Conservation (phyloP, 2,329 filamentous ascomycete genomes). For the Paraphaeosphaeria minitans region DNA sequence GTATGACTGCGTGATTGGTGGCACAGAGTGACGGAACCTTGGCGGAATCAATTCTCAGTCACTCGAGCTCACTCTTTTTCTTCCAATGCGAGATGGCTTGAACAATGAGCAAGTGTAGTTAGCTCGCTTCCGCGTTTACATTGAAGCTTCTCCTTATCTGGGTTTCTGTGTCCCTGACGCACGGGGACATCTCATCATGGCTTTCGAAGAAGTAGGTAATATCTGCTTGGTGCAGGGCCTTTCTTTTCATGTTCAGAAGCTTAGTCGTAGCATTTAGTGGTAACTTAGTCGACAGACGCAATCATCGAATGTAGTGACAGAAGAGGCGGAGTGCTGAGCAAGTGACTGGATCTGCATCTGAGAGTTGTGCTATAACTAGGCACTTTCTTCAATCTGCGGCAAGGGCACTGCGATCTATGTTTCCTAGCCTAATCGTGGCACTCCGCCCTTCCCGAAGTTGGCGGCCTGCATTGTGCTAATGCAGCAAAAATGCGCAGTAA, state of each 20-base stretch:
- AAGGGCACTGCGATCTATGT: constrained; percentile 21
- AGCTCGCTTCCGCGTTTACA: too few species aligned
- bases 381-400: constrained; percentile 9
- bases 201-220: too few species aligned
- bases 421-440: constrained; percentile 23
- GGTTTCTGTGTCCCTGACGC: too few species aligned
- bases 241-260: background rate
- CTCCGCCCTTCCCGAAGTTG: constrained; percentile 22
- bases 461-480: constrained; percentile 29
- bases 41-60: too few species aligned
- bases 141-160: too few species aligned
- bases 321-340: constrained; percentile 17
- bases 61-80: too few species aligned
- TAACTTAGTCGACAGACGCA: background rate
- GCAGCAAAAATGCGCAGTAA: constrained; percentile 20
- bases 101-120: too few species aligned
- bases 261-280: background rate
- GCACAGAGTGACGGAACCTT: background rate
- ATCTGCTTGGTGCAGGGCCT: too few species aligned
- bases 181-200: too few species aligned
- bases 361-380: constrained; percentile 16
- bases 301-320: background rate
- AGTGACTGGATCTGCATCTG: constrained; percentile 20
- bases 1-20: constrained; percentile 6
- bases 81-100: too few species aligned